Evolutionary conservation across 2,329 filamentous ascomycete genomes (phyloP).

Genomic region (Coniochaeta ligniaria): DNA sequence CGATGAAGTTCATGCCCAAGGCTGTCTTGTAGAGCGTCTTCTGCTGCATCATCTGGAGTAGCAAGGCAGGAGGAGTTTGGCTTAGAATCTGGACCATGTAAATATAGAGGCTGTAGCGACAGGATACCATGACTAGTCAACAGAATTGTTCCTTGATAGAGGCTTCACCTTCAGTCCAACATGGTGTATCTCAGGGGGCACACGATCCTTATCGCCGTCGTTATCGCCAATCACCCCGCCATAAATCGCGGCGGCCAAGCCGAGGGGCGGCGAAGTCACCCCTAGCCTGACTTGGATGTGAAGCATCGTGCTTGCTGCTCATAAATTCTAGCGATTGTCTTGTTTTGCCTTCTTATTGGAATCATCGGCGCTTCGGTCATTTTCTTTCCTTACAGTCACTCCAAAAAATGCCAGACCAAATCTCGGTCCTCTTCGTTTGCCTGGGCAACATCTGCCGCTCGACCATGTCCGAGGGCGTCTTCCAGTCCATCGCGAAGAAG

Average conservation of each 20-base stretch:
- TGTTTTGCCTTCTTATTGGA: not conserved
- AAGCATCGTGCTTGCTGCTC: not conserved
- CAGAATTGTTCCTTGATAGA: not conserved
- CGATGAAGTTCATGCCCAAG: constrained; percentile 79
- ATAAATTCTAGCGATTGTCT: not conserved
- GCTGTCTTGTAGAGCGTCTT: constrained; percentile 56
- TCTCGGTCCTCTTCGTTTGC: constrained; percentile 89
- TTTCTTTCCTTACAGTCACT: not conserved
- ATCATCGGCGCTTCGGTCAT: not conserved
- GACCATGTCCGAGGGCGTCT: constrained; percentile 94
- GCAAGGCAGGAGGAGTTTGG: not conserved
- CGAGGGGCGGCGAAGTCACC: not conserved
- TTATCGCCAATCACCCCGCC: not conserved
- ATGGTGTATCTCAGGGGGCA: not conserved
- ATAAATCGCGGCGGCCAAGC: not conserved
- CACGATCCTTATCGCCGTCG: not conserved
- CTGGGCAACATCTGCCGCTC: constrained; percentile 93
- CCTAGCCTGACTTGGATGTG: not conserved
- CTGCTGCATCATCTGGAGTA: not conserved
- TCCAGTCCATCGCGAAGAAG: constrained; percentile 62
- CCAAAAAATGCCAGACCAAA: not conserved
- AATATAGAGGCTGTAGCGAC: not conserved
- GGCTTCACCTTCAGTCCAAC: too few species aligned
- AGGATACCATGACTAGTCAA: not conserved
- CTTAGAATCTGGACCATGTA: not conserved